Percentiles rank a stretch among this genome's conserved stretches.
Conservation (phyloP, 2,329 filamentous ascomycete genomes). For the Trichocomaceae sp. region DNA sequence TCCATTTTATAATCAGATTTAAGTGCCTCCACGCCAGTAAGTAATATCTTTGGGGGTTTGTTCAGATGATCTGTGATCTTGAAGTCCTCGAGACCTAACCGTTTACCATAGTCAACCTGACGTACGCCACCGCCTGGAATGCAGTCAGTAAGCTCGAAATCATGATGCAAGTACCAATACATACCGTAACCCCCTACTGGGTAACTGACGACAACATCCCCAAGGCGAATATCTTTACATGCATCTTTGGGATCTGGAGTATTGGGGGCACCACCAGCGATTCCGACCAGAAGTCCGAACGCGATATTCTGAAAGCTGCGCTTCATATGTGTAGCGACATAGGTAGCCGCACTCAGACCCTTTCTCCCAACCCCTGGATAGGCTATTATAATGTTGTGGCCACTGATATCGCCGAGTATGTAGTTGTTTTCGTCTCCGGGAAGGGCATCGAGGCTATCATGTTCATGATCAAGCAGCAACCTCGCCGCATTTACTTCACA, state of each 20-base stretch:
- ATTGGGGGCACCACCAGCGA: constrained; percentile 14
- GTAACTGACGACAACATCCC: constrained; percentile 15
- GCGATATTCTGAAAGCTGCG: constrained; percentile 11
- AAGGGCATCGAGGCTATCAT: constrained; percentile 1
- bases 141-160: background rate
- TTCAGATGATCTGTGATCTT: constrained; percentile 4
- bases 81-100: background rate
- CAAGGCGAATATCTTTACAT: constrained; percentile 12
- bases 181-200: background rate
- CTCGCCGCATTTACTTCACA: constrained; percentile 22
- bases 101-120: background rate
- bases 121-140: background rate
- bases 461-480: constrained; percentile 18
- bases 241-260: background rate
- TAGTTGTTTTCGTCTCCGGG: constrained; percentile 12
- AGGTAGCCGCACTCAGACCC: constrained; percentile 12
- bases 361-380: background rate
- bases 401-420: constrained; percentile 11
- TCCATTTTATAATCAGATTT: background rate
- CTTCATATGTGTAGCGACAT: constrained; percentile 14
- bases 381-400: constrained; percentile 15
- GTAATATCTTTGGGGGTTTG: constrained; percentile 6
- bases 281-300: constrained; percentile 15
- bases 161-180: too few species aligned
- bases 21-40: constrained; percentile 4